Percentiles rank a stretch among this genome's conserved stretches.
These are phyloP conservation scores for Colletotrichum sp. DNA, from an alignment of 2,329 filamentous ascomycete species.

Conservation along the genomic window DNA sequence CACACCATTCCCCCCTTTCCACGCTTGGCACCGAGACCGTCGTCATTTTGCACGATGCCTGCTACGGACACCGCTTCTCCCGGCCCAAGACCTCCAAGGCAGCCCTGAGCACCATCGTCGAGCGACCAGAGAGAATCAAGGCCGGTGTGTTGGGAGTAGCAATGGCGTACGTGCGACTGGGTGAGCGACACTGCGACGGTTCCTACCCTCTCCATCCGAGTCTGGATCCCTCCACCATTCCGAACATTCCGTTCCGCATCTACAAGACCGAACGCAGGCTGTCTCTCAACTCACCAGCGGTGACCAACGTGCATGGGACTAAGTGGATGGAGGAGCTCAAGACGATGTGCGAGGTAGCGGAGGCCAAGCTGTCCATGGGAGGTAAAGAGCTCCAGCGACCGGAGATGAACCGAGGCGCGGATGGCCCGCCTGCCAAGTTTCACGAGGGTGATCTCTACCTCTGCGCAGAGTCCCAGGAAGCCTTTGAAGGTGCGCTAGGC, in stretches of 20 bases:
- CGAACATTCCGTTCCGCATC: slow-evolving; percentile 80
- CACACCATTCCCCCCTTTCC: slow-evolving; percentile 57
- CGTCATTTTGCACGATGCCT: slow-evolving; percentile 90
- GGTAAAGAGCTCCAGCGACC: slow-evolving; percentile 80
- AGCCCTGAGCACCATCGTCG: slow-evolving; percentile 82
- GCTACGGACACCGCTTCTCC: slow-evolving; percentile 92
- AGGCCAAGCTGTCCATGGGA: slow-evolving; percentile 76
- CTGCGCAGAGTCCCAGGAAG: slow-evolving; percentile 82
- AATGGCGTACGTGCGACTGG: slow-evolving; percentile 88
- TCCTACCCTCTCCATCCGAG: slow-evolving; percentile 70
- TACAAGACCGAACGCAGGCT: slow-evolving; percentile 78
- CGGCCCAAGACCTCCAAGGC: slow-evolving; percentile 78
- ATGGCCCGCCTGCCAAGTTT: slow-evolving; percentile 58
- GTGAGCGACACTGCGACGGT: slow-evolving; percentile 77
- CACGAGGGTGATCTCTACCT: slow-evolving; percentile 93
- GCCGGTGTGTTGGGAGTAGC: slow-evolving; percentile 84
- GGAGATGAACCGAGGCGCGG: slow-evolving; percentile 59
- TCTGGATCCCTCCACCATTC: slow-evolving; percentile 57
- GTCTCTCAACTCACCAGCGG: slow-evolving; percentile 74
- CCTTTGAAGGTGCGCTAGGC: slow-evolving; percentile 89
- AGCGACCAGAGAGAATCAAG: slow-evolving; percentile 89
- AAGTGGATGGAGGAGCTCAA: slow-evolving; percentile 95
- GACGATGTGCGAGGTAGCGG: slow-evolving; percentile 82
- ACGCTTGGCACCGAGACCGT: slow-evolving; percentile 65
- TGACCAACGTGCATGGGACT: slow-evolving; percentile 88